These are phyloP conservation scores for Escovopsis sp. DNA, from an alignment of 2,329 filamentous ascomycete genomes.

Conservation along the genomic window DNA sequence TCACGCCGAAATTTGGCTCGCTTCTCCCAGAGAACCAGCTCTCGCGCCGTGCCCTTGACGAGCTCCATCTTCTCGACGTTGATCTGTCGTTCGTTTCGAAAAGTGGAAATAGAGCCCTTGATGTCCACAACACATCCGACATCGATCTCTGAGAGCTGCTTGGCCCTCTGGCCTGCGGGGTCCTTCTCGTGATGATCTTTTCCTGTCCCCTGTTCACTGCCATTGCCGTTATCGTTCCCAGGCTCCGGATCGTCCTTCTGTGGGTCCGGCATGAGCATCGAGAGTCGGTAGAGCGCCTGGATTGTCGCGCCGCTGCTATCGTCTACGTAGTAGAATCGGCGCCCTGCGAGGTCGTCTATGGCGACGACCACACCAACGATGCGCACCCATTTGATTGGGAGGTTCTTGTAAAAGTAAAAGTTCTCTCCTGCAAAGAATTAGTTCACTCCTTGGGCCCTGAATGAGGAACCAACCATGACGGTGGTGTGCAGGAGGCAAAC, in stretches of 20 bases:
- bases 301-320: slow-evolving; percentile 49
- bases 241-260: not conserved
- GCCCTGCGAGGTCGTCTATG: slow-evolving; percentile 33
- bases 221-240: too few species aligned
- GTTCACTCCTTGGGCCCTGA: not conserved
- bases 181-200: not conserved
- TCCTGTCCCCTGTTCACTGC: too few species aligned
- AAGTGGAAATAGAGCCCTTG: slow-evolving; percentile 36
- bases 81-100: slow-evolving; percentile 35
- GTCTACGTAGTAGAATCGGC: slow-evolving; percentile 43
- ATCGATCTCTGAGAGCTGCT: slow-evolving; percentile 22
- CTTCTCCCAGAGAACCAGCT: slow-evolving; percentile 46
- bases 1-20: slow-evolving; percentile 32
- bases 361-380: slow-evolving; percentile 56
- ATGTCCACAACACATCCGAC: slow-evolving; percentile 42
- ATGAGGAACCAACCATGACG: not conserved
- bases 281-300: slow-evolving; percentile 21
- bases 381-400: slow-evolving; percentile 63
- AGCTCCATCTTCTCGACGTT: slow-evolving; percentile 34
- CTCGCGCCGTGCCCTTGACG: slow-evolving; percentile 37
- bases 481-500: slow-evolving; percentile 18
- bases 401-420: slow-evolving; percentile 54
- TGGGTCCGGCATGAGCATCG: not conserved
- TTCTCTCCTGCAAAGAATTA: slow-evolving; percentile 26
- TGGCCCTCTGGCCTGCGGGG: not conserved